Base-by-base conservation (phyloP, 768 basidiomycete genomes). In the Pulveroboletus ravenelii region DNA sequence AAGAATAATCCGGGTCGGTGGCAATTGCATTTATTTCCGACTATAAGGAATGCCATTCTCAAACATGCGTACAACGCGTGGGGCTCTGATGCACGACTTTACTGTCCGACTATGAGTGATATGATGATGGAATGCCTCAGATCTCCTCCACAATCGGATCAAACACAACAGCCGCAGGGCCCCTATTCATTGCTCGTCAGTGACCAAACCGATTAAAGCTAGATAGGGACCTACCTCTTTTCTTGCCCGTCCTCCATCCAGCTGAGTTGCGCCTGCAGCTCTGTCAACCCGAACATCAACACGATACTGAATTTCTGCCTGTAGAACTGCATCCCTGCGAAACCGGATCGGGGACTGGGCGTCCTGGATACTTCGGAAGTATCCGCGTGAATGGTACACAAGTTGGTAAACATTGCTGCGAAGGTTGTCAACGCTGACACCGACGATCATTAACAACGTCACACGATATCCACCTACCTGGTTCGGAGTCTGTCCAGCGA, bases 251-350 rank as follows among this genome's bases (percentile, higher is more conserved):
- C 55, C 44, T 78, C 75, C 41, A 54, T 62, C 78, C 78, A 79
- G 9, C 65, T 60, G n/a, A 77, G 67, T 36, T 75, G 72, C 0
- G 76, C 76, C 47, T 75, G 71, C n/a, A 78, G 44, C 43, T 79
- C 77, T 0, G 77, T 75, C 36, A 70, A 41, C 0, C 78, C 78
- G 36, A 76, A 73, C 45, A 65, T 67, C 45, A 79, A 53, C 35
- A 76, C 64, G 23, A 79, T 61, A 12, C 72, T 68, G 47, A 71
- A 78, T 9, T 63, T 51, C 36, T 64, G 67, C 39, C 56, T 57
- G 45, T 62, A 68, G 18, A 66, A 72, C 45, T 67, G 59, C 6
- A 69, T 31, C 12, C 60, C 62, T 3, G 62, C 66, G 32, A 60
- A 70, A 40, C 63, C 56, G 6, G 57, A 62, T n/a, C 65, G 58